Evolutionary conservation across 306 rosid species (phyloP), one percentile per base, ranked within the genome.

Genomic region (Citrullus amarus): DNA sequence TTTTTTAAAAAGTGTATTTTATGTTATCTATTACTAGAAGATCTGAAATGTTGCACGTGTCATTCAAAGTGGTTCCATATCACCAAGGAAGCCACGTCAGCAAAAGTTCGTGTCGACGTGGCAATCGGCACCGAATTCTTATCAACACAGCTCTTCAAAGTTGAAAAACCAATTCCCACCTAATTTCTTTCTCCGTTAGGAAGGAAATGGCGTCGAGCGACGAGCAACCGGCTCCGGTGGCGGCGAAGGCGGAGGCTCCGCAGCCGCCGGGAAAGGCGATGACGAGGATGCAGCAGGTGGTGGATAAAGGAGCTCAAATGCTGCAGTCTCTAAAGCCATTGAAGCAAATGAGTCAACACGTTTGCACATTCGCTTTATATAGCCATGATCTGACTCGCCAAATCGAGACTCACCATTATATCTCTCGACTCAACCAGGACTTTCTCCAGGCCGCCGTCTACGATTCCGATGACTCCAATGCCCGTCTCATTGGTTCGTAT

Each of bases 371-470:
- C 83, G 91, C 92, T 6, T 78, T 89, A 22, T 91, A 85, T 79
- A 76, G 91, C 76, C 96, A 91, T 43, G 95, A 89, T 79, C 86
- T 88, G 82, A 76, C 82, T 6, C 92, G 92, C 36, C 98, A 93
- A 85, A 88, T 89, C 9, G 79, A 87, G 86, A 87, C 92, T 4
- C 93, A 90, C 78, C 97, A 87, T 76, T 93, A 75, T 77, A 78
- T 89, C 78, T 46, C 84, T 1, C 90, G 92, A 10, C 88, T 85
- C 77, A 83, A 84, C 81, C 56, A 93, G 30, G 85, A 84, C 65
- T 88, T 87, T 63, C 74, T 91, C 73, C 91, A 93, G 82, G 90
- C 97, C 57, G 86, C 97, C n/a, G 93, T 93, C 54, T 88, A 93
- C 77, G 91, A 90, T 76, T 85, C 93, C 1, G 86, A 87, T 48